Percentiles rank a stretch among this genome's conserved stretches.
Evolutionary conservation across 805 yeast genomes (phyloP).

Genomic region (Wickerhamomyces subpelliculosus): DNA sequence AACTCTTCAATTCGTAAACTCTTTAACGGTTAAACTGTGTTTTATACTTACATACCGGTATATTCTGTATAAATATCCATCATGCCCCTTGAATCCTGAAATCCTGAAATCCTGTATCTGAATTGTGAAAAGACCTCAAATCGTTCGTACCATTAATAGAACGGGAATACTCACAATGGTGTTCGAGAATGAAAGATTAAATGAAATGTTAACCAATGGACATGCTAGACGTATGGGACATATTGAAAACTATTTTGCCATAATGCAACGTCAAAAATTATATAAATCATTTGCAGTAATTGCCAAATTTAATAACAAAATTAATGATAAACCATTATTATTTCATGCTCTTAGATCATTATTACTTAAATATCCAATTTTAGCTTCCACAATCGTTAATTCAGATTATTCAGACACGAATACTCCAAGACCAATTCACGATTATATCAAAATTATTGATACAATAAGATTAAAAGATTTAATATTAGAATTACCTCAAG

Average conservation of each 20-base stretch:
- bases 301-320: slow-evolving; percentile 6
- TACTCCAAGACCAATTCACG: slow-evolving; percentile 10
- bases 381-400: slow-evolving; percentile 9
- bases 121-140: too few relatives aligned
- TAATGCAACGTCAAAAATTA: slow-evolving; percentile 11
- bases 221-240: slow-evolving; percentile 18
- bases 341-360: slow-evolving; percentile 4
- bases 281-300: slow-evolving; percentile 15
- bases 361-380: slow-evolving; percentile 13
- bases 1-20: too few relatives aligned
- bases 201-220: slow-evolving; percentile 3
- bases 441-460: slow-evolving; percentile 14
- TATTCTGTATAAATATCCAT: too few relatives aligned
- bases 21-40: too few relatives aligned
- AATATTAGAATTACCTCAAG: slow-evolving; percentile 6
- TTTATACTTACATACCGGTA: too few relatives aligned
- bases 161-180: too few relatives aligned
- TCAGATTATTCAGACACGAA: slow-evolving; percentile 13
- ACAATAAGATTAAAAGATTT: slow-evolving; percentile 8
- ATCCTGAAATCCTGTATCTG: too few relatives aligned
- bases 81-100: too few relatives aligned
- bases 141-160: too few relatives aligned
- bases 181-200: not conserved
- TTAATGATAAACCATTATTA: slow-evolving; percentile 5
- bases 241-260: slow-evolving; percentile 17